Base-by-base conservation (phyloP, 176 grass and related monocot species). In the Tuctoria greenei region DNA sequence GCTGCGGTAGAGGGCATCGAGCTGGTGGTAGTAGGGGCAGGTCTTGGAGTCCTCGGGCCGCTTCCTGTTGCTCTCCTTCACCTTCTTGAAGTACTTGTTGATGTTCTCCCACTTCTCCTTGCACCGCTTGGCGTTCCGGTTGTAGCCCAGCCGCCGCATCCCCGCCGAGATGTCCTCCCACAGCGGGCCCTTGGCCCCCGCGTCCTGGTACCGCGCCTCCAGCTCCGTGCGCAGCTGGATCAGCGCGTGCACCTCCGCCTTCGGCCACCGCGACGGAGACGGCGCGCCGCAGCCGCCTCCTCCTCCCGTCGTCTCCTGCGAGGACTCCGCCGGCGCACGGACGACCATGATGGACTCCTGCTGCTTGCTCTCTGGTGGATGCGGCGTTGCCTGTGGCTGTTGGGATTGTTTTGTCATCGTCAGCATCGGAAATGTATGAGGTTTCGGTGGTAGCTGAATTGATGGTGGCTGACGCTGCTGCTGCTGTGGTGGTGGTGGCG, bases 91-190 rank as follows among this genome's bases (percentile, higher is more conserved):
- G 86, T 99, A 99, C 77, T 99, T 99, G 82, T 99, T 99, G 79
- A 99, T 99, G 82, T 99, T 99, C 84, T 99, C 95, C 95, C 95
- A 99, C 77, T 99, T 99, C 87, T 98, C 95, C 82, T 98, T 98
- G 91, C 95, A 98, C 15, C 95, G 20, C 83, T 98, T 98, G 1
- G 95, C 8, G 73, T 54, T 98, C 78, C 95, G 84, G 86, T 61
- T 95, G 75, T 98, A 98, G 0, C 95, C 95, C 25, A 92, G 31
- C 74, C 87, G 76, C 69, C 73, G 86, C 95, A 98, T 98, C 72
- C 87, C 82, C 8, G 63, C 52, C 39, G 95, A 98, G 80, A 98
- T 98, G 79, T 98, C 95, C 85, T 98, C 95, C 95, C 95, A 98
- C 2, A 95, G 89, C 1, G 89, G 91, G 14, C 91, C 95, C 85